phyloP scores from a whole-genome alignment of 176 grass and related monocot genomes.

The Thinopyrum elongatum region DNA sequence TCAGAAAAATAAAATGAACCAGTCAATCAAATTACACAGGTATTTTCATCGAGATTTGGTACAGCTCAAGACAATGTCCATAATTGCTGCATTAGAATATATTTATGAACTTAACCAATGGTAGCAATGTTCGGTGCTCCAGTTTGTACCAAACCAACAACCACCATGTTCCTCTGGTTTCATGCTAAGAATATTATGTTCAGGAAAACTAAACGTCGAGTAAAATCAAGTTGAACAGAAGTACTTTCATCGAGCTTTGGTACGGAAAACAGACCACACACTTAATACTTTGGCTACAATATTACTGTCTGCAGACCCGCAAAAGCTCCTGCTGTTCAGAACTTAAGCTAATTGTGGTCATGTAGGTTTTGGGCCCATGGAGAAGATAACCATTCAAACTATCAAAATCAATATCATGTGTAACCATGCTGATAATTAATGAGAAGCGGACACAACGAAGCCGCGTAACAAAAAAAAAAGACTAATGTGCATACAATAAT shows the following conservation, averaged over 20 bases:
- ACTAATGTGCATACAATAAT: background rate
- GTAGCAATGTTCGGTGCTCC: background rate
- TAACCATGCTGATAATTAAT: background rate
- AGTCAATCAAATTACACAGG: no score
- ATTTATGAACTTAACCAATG: constrained; percentile 1
- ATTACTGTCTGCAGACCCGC: background rate
- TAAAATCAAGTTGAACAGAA: background rate
- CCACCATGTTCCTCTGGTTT: background rate
- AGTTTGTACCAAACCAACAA: background rate
- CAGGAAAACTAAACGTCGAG: background rate
- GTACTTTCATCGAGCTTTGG: background rate
- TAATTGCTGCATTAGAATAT: constrained; percentile 53
- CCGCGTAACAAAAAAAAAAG: background rate
- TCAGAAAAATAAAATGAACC: no score
- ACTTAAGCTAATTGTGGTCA: background rate
- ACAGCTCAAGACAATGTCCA: constrained; percentile 72
- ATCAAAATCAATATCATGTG: background rate
- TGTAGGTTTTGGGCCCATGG: background rate
- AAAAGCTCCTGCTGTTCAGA: constrained; percentile 2
- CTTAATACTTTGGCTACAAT: background rate
- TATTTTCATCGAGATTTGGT: no score
- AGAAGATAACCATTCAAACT: background rate
- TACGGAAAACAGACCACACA: background rate
- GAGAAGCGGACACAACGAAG: background rate
- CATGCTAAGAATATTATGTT: constrained; percentile 15